phyloP scores from a whole-genome alignment of 176 grass and related monocot genomes.

The Leersia perrieri region DNA sequence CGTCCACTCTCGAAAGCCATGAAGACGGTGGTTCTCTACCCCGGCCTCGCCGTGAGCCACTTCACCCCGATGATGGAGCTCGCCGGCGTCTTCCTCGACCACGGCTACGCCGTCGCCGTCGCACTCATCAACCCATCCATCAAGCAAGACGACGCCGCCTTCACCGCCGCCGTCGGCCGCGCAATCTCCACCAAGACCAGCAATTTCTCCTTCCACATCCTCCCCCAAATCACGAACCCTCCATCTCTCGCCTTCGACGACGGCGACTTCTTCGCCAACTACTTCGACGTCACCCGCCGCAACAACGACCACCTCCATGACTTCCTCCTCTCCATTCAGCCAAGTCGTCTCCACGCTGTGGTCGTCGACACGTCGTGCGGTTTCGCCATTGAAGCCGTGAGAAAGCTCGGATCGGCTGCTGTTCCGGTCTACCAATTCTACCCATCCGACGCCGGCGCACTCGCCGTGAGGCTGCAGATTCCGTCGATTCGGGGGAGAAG shows the following conservation, averaged over 20 bases:
- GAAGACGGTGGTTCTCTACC: neutral
- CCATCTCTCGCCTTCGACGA: neutral
- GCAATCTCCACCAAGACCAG: neutral
- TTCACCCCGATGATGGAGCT: neutral
- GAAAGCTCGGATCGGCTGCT: neutral
- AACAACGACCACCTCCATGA: neutral
- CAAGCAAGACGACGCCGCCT: neutral
- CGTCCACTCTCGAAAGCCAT: no score
- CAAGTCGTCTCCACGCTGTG: neutral
- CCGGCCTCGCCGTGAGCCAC: neutral
- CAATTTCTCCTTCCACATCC: neutral
- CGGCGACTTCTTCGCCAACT: fast-evolving
- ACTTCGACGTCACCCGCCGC: neutral
- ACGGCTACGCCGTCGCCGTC: neutral
- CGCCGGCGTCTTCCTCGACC: neutral
- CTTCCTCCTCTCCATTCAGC: neutral
- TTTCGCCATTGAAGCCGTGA: neutral
- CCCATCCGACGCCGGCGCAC: neutral
- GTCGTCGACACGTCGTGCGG: neutral
- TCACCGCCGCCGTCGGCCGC: neutral
- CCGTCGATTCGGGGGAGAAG: neutral
- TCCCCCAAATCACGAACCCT: neutral
- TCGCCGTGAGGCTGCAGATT: neutral
- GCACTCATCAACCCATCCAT: neutral
- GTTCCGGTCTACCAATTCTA: neutral